These are phyloP conservation scores for Coelastrella sp. DNA, from an alignment of 139 green algal genomes.

Conservation along the genomic window DNA sequence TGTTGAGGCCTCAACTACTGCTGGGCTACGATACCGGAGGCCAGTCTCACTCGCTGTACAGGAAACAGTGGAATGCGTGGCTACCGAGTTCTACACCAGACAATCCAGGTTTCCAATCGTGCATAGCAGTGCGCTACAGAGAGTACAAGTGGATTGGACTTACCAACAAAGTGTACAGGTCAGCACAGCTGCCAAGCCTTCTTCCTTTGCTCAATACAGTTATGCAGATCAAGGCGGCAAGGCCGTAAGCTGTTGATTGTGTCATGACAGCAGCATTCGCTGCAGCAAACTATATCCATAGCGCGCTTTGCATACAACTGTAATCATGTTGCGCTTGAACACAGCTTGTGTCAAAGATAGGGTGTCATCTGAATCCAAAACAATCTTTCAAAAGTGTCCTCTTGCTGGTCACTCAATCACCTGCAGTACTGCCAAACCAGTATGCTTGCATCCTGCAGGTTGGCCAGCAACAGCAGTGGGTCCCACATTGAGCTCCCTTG, in stretches of 20 bases:
- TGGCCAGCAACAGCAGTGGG: not conserved
- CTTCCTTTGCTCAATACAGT: no score
- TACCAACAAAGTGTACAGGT: slow-evolving; percentile 23
- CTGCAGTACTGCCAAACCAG: not conserved
- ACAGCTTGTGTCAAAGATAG: no score
- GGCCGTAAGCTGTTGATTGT: no score
- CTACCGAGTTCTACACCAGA: not conserved
- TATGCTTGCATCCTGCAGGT: not conserved
- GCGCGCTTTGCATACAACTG: no score
- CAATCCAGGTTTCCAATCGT: not conserved
- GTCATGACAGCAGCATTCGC: no score
- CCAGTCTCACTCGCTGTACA: not conserved
- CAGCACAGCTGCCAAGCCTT: not conserved
- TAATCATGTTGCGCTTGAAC: no score
- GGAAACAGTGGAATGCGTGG: not conserved
- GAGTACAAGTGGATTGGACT: slow-evolving; percentile 25
- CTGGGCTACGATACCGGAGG: slow-evolving; percentile 28
- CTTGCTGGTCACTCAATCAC: not conserved
- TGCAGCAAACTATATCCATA: no score
- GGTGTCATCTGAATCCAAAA: not conserved
- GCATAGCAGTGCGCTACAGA: slow-evolving; percentile 17
- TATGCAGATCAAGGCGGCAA: no score
- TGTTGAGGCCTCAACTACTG: not conserved
- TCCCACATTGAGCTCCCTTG: not conserved
- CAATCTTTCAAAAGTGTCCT: not conserved